Percentiles rank a stretch among this genome's conserved stretches.
phyloP scores from a whole-genome alignment of 306 rosid species.

The Lupinus albus region DNA sequence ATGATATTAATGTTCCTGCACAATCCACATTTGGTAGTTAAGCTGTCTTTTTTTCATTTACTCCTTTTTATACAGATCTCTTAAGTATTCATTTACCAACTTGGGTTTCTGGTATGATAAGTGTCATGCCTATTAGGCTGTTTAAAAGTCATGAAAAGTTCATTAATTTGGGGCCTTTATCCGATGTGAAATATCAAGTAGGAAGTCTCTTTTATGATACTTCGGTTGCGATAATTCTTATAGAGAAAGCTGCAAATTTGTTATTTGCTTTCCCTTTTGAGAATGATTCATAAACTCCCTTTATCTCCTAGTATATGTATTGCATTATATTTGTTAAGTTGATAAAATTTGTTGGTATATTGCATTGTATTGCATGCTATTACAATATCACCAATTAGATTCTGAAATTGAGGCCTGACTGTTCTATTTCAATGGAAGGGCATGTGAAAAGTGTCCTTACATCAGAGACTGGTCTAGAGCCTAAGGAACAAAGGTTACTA shows the following conservation, averaged over 20 bases:
- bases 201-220: conserved; percentile 18
- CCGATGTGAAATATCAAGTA: conserved; percentile 24
- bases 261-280: neutral
- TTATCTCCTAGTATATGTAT: neutral
- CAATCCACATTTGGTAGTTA: conserved; percentile 65
- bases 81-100: neutral
- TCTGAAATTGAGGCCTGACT: conserved; percentile 36
- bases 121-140: conserved; percentile 1
- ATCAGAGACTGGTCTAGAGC: conserved; percentile 58
- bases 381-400: neutral
- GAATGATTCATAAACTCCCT: neutral
- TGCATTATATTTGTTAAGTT: neutral
- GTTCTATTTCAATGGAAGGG: conserved; percentile 47
- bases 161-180: conserved; percentile 28
- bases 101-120: conserved; percentile 21
- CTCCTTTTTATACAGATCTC: conserved; percentile 13
- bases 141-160: conserved; percentile 20
- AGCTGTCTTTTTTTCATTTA: conserved; percentile 23
- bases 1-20: conserved; percentile 52
- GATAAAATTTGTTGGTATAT: too few relatives aligned
- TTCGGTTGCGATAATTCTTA: neutral
- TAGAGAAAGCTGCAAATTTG: conserved; percentile 5
- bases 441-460: conserved; percentile 61
- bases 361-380: neutral
- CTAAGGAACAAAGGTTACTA: conserved; percentile 66